Evolutionary conservation across 352 stramenopile genomes (phyloP), one percentile per base, ranked within the genome.

Genomic region (Phytophthora fragariaefolia): DNA sequence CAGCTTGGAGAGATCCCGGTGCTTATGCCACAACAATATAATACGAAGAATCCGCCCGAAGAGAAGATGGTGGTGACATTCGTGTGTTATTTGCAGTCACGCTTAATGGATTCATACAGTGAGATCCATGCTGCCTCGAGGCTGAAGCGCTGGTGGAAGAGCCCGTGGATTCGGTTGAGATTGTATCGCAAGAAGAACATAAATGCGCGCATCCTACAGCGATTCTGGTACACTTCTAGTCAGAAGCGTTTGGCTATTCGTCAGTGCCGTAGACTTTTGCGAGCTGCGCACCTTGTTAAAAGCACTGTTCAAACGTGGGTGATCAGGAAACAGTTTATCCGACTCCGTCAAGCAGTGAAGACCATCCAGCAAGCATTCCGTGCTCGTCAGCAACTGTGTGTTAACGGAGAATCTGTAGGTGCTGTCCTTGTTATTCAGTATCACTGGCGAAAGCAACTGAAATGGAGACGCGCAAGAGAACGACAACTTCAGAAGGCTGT

Each of bases 41-140:
- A 98, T 68, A 95, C 85, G 6, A 87, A 89, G 30, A 93, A 98
- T 58, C 73, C 89, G 2, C 95, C 95, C 3, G 92, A 98, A 58
- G 93, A 98, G 69, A 97, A 97, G 58, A 93, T 96, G 50, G 95
- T 98, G 30, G 73, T 98, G n/a, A 90, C 96, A 3, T 98, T 97
- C 58, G 76, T 98, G 15, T 89, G 90, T 22, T 99, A 98, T 65
- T 69, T 98, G 30, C 97, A 97, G 60, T 97, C 93, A 7, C 90
- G 97, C 4, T 61, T 99, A 3, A 95, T 98, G 72, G 92, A 97
- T 64, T 98, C 93, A 1, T 98, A 86, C 69, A 76, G 79, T 28
- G 96, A 99, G 72, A 96, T 98, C 42, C 82, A 96, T 55, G 94
- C 96, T 3, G 86, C 90, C 3, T 89, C 86, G 9, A 59, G 85